These are phyloP conservation scores for Colletotrichum karsti DNA, from an alignment of 2,329 filamentous ascomycete genomes.

Conservation along the genomic window DNA sequence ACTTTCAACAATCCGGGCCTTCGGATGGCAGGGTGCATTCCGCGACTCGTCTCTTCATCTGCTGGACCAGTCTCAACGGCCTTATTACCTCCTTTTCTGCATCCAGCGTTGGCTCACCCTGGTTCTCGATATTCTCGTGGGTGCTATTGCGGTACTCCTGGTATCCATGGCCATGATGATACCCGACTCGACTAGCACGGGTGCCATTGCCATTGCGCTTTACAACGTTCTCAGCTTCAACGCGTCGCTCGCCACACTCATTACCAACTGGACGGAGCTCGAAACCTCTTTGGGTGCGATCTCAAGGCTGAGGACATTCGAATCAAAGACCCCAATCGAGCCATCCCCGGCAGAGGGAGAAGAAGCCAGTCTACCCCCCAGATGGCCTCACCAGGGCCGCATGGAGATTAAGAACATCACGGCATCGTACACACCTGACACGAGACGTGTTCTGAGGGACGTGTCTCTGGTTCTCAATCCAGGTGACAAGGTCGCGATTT, in stretches of 20 bases:
- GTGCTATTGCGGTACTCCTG: slow-evolving; percentile 31
- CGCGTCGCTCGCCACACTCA: slow-evolving; percentile 31
- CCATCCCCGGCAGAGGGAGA: neutral
- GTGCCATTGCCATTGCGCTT: slow-evolving; percentile 37
- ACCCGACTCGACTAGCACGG: slow-evolving; percentile 15
- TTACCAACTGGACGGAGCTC: slow-evolving; percentile 32
- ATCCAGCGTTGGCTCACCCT: slow-evolving; percentile 60
- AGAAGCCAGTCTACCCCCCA: slow-evolving; percentile 1
- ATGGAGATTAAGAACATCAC: slow-evolving; percentile 25
- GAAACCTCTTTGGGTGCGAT: slow-evolving; percentile 36
- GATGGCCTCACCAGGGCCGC: slow-evolving; percentile 32
- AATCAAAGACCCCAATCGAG: slow-evolving; percentile 28
- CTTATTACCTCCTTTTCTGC: slow-evolving; percentile 51
- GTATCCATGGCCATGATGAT: slow-evolving; percentile 18
- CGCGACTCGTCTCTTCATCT: slow-evolving; percentile 3
- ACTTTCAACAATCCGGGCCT: slow-evolving; percentile 38
- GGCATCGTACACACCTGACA: slow-evolving; percentile 5
- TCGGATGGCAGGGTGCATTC: slow-evolving; percentile 32
- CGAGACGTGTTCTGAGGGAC: slow-evolving; percentile 23
- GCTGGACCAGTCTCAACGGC: slow-evolving; percentile 36
- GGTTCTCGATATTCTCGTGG: slow-evolving; percentile 50
- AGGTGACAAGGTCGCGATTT: slow-evolving; percentile 33
- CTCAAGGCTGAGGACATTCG: slow-evolving; percentile 29
- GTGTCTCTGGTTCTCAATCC: slow-evolving; percentile 28
- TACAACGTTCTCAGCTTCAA: slow-evolving; percentile 42